These are phyloP conservation scores for Aspergillus cejpii DNA, from an alignment of 2,329 filamentous ascomycete genomes.

Conservation along the genomic window DNA sequence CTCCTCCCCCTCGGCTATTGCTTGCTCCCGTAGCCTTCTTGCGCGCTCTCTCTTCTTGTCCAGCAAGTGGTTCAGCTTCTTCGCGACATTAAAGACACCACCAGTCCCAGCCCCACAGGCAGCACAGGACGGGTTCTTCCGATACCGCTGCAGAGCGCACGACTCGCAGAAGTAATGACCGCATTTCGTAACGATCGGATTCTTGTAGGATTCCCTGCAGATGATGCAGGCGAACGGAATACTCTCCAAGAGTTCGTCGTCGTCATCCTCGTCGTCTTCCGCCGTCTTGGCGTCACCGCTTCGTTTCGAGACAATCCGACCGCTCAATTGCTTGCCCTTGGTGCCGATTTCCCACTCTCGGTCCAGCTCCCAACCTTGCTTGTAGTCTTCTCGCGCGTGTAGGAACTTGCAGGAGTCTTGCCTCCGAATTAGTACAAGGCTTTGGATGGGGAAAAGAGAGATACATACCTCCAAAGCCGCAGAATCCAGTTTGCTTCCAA, in stretches of 20 bases:
- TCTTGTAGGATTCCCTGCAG: constrained; percentile 69
- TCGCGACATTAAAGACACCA: constrained; percentile 84
- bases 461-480: constrained; percentile 51
- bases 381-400: constrained; percentile 58
- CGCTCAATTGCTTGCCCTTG: constrained; percentile 47
- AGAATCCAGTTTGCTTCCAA: constrained; percentile 71
- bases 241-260: constrained; percentile 67
- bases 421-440: neutral
- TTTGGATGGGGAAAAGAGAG: neutral
- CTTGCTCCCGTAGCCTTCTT: constrained; percentile 47
- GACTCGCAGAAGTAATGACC: constrained; percentile 93
- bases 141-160: constrained; percentile 79
- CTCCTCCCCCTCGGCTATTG: constrained; percentile 49
- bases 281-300: constrained; percentile 42
- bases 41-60: constrained; percentile 60
- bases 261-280: constrained; percentile 47
- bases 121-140: constrained; percentile 78
- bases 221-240: constrained; percentile 89
- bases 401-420: constrained; percentile 66
- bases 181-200: constrained; percentile 80
- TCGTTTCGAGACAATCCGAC: constrained; percentile 45
- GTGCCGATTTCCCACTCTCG: constrained; percentile 83
- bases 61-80: constrained; percentile 71
- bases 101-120: constrained; percentile 78
- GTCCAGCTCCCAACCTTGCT: constrained; percentile 93